These are phyloP conservation scores for Violaceomyces palustris DNA, from an alignment of 1,284 basidiomycete genomes.

Conservation along the genomic window DNA sequence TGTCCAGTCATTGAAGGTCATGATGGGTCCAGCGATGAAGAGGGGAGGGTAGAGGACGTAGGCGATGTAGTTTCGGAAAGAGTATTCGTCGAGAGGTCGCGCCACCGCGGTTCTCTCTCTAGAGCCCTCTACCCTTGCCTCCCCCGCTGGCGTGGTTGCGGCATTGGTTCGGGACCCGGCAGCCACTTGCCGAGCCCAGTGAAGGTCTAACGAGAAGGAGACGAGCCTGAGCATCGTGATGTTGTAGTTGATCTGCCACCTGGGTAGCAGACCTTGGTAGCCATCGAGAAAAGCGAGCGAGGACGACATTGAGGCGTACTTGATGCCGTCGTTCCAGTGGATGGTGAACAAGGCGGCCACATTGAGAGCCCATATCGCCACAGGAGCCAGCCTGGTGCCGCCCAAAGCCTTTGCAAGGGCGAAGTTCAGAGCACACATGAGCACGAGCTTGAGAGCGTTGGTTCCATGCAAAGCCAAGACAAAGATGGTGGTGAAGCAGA, in stretches of 20 bases:
- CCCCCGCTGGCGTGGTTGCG: no score
- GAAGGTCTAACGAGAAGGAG: conserved; percentile 85
- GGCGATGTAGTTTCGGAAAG: conserved; percentile 62
- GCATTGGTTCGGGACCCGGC: no score
- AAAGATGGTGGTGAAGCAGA: conserved; percentile 64
- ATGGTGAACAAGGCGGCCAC: conserved; percentile 69
- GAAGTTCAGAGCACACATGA: conserved; percentile 71
- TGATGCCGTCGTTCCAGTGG: conserved; percentile 72
- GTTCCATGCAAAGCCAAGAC: conserved; percentile 77
- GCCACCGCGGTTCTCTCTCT: conserved; percentile 18
- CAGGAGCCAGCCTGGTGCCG: conserved; percentile 53
- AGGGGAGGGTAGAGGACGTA: conserved; percentile 86
- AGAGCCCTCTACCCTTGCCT: conserved; percentile 1
- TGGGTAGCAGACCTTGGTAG: conserved; percentile 66
- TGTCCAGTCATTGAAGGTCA: conserved; percentile 91
- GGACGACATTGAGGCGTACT: conserved; percentile 62
- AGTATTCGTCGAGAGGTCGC: conserved; percentile 57
- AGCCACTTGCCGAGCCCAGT: conserved; percentile 64
- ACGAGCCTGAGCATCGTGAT: conserved; percentile 92
- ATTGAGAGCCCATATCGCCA: conserved; percentile 73
- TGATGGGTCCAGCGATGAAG: conserved; percentile 92
- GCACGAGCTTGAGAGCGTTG: conserved; percentile 73
- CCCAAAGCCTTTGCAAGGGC: conserved; percentile 54
- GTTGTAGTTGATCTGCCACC: conserved; percentile 93
- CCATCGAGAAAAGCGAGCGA: conserved; percentile 65